These are phyloP conservation scores for Erysiphe pisi DNA, from an alignment of 2,329 filamentous ascomycete species.

Conservation along the genomic window DNA sequence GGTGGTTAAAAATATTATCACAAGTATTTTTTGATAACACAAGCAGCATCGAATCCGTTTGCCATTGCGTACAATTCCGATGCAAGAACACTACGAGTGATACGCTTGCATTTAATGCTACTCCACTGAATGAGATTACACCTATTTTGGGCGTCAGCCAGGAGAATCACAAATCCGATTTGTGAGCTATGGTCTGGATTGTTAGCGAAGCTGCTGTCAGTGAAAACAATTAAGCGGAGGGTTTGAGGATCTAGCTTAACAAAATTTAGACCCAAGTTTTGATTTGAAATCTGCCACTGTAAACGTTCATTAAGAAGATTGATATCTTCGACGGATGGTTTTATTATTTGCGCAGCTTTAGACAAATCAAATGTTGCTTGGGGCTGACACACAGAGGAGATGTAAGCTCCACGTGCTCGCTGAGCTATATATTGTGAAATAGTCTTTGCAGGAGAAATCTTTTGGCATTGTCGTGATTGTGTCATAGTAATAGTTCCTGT, in stretches of 20 bases:
- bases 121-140: conserved; percentile 25
- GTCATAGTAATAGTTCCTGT: neutral
- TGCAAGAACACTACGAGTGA: too few relatives aligned
- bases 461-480: conserved; percentile 9
- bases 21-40: neutral
- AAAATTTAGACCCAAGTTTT: conserved; percentile 8
- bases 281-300: conserved; percentile 23
- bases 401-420: too few relatives aligned
- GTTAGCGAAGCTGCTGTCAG: conserved; percentile 18
- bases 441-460: neutral
- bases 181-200: neutral
- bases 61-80: neutral
- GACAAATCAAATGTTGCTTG: too few relatives aligned
- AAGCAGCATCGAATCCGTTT: neutral
- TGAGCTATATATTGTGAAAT: neutral
- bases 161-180: neutral
- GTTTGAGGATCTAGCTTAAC: conserved; percentile 18
- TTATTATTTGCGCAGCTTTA: too few relatives aligned
- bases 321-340: conserved; percentile 16
- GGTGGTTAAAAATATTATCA: neutral
- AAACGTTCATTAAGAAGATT: conserved; percentile 18
- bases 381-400: too few relatives aligned
- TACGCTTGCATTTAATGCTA: conserved; percentile 6
- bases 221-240: neutral
- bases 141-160: neutral